phyloP scores from a whole-genome alignment of 148 eudicot species.

The Rhododendron griersonianum region DNA sequence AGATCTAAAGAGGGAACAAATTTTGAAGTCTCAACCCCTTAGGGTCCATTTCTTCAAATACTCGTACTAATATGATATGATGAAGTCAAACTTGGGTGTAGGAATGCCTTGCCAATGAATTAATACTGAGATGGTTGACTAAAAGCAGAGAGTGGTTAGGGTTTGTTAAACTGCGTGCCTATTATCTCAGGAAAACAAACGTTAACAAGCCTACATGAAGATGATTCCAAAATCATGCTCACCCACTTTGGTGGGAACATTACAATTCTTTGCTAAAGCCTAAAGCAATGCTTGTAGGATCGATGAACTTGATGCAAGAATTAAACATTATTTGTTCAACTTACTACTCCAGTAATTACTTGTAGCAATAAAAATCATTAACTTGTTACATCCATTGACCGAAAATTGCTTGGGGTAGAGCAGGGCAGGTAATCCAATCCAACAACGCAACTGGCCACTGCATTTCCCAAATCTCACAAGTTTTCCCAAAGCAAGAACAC shows the following conservation, averaged over 20 bases:
- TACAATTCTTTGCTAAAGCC: background rate
- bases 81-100: background rate
- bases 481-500: background rate
- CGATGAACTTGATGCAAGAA: background rate
- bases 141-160: background rate
- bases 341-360: background rate
- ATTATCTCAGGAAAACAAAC: background rate
- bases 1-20: too few species aligned
- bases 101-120: background rate
- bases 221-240: background rate
- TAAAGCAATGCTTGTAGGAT: background rate
- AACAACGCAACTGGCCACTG: background rate
- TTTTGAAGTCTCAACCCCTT: background rate
- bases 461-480: background rate
- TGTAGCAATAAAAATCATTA: background rate
- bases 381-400: background rate
- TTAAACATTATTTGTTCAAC: background rate
- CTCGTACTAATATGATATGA: background rate
- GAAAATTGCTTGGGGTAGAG: background rate
- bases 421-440: background rate
- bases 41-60: background rate
- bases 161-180: background rate
- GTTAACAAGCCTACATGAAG: background rate
- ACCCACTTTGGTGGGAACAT: background rate
- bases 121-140: background rate